Conservation (phyloP, 1,284 basidiomycete species). For the Pseudozyma flocculosa region DNA sequence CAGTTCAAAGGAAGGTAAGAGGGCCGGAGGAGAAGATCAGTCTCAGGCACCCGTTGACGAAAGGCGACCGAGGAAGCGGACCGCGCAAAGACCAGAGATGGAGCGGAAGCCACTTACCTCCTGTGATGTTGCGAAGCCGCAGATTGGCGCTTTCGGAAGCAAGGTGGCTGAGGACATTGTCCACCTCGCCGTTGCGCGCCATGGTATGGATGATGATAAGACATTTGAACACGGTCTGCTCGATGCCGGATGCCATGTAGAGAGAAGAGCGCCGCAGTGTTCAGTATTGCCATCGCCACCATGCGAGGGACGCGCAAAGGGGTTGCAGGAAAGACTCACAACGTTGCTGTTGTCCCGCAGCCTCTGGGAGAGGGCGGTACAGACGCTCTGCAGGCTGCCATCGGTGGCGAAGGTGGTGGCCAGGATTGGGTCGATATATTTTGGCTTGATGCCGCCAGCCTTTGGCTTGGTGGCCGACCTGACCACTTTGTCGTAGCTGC, state of each 20-base stretch:
- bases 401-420: conserved; percentile 91
- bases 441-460: conserved; percentile 49
- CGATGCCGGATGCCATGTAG: conserved; percentile 3
- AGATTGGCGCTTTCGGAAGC: conserved; percentile 69
- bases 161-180: conserved; percentile 81
- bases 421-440: conserved; percentile 71
- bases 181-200: conserved; percentile 88
- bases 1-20: conserved; percentile 1
- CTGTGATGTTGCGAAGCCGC: conserved; percentile 73
- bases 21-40: no score
- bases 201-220: conserved; percentile 91
- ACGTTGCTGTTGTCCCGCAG: conserved; percentile 86
- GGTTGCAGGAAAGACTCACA: conserved; percentile 62
- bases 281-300: no score
- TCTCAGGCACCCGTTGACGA: no score
- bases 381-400: conserved; percentile 85
- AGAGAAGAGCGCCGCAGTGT: no score
- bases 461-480: conserved; percentile 57
- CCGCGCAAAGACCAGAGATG: no score
- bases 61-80: no score
- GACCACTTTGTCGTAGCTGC: conserved; percentile 54
- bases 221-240: conserved; percentile 92
- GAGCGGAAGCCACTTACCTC: no score
- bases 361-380: conserved; percentile 77
- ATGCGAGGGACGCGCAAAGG: not conserved